A percentile compares a stretch with the other conserved stretches of the same genome.
Evolutionary conservation across 768 basidiomycete species (phyloP).

Genomic region (Tricholoma bakamatsutake): DNA sequence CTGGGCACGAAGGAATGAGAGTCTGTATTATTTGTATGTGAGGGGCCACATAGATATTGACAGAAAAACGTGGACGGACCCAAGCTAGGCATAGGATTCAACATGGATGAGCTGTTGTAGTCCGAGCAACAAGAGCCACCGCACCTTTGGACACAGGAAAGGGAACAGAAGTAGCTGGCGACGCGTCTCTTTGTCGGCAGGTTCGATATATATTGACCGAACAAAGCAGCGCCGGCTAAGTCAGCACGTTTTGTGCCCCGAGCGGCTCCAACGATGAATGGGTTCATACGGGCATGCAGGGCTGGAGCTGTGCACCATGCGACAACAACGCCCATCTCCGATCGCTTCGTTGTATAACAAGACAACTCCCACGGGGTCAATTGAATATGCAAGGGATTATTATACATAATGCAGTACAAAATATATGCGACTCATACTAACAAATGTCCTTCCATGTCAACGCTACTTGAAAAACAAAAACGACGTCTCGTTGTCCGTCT

Average conservation of each 20-base stretch:
- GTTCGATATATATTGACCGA: neutral
- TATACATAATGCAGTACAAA: too few relatives aligned
- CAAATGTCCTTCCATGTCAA: neutral
- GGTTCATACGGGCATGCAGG: neutral
- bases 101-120: neutral
- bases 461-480: slow-evolving; percentile 8
- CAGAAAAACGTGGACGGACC: neutral
- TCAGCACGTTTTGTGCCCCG: too few relatives aligned
- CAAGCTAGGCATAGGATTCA: neutral
- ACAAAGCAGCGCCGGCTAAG: neutral
- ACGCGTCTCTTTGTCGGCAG: slow-evolving; percentile 12
- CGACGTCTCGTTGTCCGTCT: slow-evolving; percentile 7
- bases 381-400: too few relatives aligned
- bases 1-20: neutral
- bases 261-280: neutral
- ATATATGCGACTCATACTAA: too few relatives aligned
- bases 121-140: neutral
- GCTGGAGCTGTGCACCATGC: too few relatives aligned
- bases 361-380: too few relatives aligned
- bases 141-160: slow-evolving; percentile 6
- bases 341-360: too few relatives aligned
- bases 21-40: neutral
- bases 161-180: neutral
- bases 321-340: too few relatives aligned
- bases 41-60: neutral